These are phyloP conservation scores for Pouteria campechiana DNA, from an alignment of 179 eudicot genomes.

Conservation along the genomic window DNA sequence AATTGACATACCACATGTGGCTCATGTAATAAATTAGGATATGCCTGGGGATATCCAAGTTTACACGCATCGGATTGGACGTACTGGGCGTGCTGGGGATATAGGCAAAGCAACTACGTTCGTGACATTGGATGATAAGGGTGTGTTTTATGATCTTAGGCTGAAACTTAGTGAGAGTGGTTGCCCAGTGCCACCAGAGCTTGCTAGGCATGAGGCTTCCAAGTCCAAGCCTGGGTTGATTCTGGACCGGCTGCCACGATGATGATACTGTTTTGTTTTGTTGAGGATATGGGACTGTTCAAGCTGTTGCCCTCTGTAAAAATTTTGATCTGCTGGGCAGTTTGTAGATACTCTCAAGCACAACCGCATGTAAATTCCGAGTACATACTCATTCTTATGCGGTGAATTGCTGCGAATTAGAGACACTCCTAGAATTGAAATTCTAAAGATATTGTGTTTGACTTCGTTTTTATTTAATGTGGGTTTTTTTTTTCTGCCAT, in stretches of 20 bases:
- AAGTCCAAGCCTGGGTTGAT: slow-evolving; percentile 65
- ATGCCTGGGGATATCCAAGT: slow-evolving; percentile 81
- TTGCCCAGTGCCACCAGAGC: slow-evolving; percentile 79
- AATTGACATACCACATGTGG: slow-evolving; percentile 88
- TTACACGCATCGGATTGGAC: slow-evolving; percentile 86
- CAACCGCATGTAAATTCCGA: too few relatives aligned
- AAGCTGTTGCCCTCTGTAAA: too few relatives aligned
- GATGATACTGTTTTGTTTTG: slow-evolving; percentile 68
- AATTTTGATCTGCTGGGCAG: too few relatives aligned
- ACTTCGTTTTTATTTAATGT: too few relatives aligned
- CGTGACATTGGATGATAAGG: slow-evolving; percentile 62
- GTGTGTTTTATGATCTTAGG: slow-evolving; percentile 78
- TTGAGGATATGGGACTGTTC: too few relatives aligned
- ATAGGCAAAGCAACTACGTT: slow-evolving; percentile 76
- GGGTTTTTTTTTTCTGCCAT: too few relatives aligned
- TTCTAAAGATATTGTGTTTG: too few relatives aligned
- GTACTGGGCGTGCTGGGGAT: slow-evolving; percentile 90
- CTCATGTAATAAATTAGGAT: slow-evolving; percentile 74
- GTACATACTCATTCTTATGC: too few relatives aligned
- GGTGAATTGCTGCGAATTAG: too few relatives aligned
- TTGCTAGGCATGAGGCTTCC: slow-evolving; percentile 78
- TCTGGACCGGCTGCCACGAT: slow-evolving; percentile 72
- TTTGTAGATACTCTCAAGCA: too few relatives aligned
- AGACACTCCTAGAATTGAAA: too few relatives aligned
- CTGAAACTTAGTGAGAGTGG: slow-evolving; percentile 75